Evolutionary conservation across 345 rosid genomes (phyloP).

Genomic region (Citrus inodora): DNA sequence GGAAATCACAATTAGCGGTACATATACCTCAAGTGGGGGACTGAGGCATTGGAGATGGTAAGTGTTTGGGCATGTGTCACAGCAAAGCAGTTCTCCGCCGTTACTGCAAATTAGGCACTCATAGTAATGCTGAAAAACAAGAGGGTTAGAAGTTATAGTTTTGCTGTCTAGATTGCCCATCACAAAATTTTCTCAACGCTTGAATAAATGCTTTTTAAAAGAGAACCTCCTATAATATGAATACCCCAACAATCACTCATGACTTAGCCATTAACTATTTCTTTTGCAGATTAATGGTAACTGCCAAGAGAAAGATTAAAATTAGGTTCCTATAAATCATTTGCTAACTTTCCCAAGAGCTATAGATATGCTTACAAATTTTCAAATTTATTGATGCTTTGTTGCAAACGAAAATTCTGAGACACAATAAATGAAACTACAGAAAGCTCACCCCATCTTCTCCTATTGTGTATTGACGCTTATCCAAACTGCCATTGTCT

Average conservation of each 20-base stretch:
- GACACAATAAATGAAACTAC: not conserved
- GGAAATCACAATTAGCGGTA: not conserved
- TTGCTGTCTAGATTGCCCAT: not conserved
- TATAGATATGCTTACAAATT: not conserved
- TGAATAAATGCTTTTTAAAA: not conserved
- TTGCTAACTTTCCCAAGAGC: not conserved
- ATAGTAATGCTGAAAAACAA: not conserved
- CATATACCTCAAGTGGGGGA: constrained; percentile 3
- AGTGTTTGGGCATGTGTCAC: constrained; percentile 1
- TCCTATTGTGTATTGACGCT: not conserved
- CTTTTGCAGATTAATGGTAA: not conserved
- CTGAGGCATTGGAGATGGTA: constrained; percentile 1
- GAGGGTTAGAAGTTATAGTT: not conserved
- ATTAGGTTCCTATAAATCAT: not conserved
- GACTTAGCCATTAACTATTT: not conserved
- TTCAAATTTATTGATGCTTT: not conserved
- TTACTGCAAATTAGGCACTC: not conserved
- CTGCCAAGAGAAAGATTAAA: not conserved
- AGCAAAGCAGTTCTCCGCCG: constrained; percentile 1
- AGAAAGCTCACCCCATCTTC: constrained; percentile 7
- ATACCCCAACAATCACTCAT: not conserved
- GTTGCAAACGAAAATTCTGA: not conserved
- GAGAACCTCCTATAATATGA: not conserved
- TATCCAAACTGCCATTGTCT: not conserved
- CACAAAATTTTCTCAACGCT: not conserved